Base-by-base conservation (phyloP, 2,329 filamentous ascomycete genomes). In the Botryotinia convoluta region DNA sequence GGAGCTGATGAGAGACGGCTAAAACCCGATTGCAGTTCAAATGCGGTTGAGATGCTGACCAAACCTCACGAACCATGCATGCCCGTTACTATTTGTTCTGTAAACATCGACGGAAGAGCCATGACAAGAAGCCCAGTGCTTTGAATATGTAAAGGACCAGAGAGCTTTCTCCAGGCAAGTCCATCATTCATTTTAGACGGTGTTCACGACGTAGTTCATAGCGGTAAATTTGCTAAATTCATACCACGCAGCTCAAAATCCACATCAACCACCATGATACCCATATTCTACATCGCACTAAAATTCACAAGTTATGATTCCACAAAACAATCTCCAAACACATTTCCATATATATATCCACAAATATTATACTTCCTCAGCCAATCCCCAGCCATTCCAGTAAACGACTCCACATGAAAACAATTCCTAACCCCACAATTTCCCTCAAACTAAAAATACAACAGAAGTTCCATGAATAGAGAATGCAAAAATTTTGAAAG, bases 401-500 rank as follows among this genome's bases (percentile, higher is more conserved):
- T 54, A 6, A 12, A 14, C 51, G 51, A 57, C 51, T 57, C 57
- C 57, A 60, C 57, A 60, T 54, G 48, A 35, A 10, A 32, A 63
- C 7, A 3, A 12, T 44, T 9, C 16, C 39, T 6, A 60, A 35
- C 37, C 12, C 60, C 35, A 22, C 60, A 62, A n/a, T 62, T 26
- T 48, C 22, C 37, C 22, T 12, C 3, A 57, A 29, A 1, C 6
- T 20, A 29, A 14, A 39, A 67, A 32, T 32, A 29, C n/a, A 45
- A 45, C 3, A 64, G 5, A 51, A n/a, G 2, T 10, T 4, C 22
- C 4, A 14, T 20, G 20, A 32, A 4, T 10, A 32, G n/a, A 12
- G 5, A 1, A 8, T 8, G 2, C 4, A 35, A 22, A 39, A 16
- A 61, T 16, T 3, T 7, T 6, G 1, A 14, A 14, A 39, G 3